These are phyloP conservation scores for Alternaria conjuncta DNA, from an alignment of 2,329 filamentous ascomycete species.

Conservation along the genomic window DNA sequence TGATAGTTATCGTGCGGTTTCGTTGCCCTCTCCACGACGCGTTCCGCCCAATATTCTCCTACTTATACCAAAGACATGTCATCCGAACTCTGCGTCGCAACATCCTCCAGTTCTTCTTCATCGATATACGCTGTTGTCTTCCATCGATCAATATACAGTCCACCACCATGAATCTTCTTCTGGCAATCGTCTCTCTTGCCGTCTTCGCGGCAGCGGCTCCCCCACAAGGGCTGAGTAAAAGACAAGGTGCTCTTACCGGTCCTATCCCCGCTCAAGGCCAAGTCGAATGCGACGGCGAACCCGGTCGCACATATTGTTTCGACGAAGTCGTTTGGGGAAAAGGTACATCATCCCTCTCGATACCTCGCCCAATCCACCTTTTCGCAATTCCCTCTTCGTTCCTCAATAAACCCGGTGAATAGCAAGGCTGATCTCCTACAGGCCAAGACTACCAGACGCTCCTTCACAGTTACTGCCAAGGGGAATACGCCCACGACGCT, in stretches of 20 bases:
- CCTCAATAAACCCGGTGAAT: rapidly evolving
- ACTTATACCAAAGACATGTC: neutral
- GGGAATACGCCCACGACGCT: slow-evolving; percentile 20
- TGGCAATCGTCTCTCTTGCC: neutral
- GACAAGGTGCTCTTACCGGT: neutral
- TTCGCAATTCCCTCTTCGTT: neutral
- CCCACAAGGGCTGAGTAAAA: neutral
- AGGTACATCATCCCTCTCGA: slow-evolving; percentile 1
- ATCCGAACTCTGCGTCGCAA: neutral
- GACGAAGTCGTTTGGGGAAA: slow-evolving; percentile 15
- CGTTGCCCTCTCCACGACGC: neutral
- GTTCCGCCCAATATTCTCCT: neutral
- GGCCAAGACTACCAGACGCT: slow-evolving; percentile 20
- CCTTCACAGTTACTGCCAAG: slow-evolving; percentile 26
- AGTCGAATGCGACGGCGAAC: neutral
- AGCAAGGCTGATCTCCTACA: neutral
- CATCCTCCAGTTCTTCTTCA: neutral
- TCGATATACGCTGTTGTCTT: neutral
- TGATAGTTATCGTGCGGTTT: neutral
- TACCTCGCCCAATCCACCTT: neutral
- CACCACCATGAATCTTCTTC: slow-evolving; percentile 8
- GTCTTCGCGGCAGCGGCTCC: slow-evolving; percentile 6
- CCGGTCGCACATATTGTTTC: slow-evolving; percentile 20
- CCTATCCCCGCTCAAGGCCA: neutral
- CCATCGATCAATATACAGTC: neutral